Evolutionary conservation across 495 filamentous ascomycete genomes (phyloP), one percentile per base, ranked within the genome.

Genomic region (Podospora appendiculata): DNA sequence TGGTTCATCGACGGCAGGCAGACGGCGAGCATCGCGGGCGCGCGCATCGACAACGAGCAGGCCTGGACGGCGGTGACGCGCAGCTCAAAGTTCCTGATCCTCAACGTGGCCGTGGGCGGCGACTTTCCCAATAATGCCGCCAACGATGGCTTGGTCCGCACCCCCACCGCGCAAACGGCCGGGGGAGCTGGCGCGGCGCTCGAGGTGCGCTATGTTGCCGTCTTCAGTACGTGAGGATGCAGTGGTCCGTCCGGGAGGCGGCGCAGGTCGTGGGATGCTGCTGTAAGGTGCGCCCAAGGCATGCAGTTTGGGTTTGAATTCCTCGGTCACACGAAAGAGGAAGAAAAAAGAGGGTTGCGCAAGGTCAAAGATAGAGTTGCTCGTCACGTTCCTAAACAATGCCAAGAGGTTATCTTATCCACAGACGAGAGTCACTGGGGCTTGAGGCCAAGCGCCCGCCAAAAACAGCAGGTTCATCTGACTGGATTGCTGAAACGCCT

Each of bases 21-120:
- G 33, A 69, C 62, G 48, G 55, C 61, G 34, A 55, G 58, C 46
- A 47, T 70, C 18, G 52, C 62, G 1, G 73, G 68, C n/a, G 16
- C 50, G 6, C 55, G 60, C 47, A 51, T 77, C 34, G 52, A 52
- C 36, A 59, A 69, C 48, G 50, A 65, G 53, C 39, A 16, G 6
- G 68, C 66, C 33, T 76, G 72, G 74, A 63, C 57, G 47, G 55
- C 61, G 17, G 47, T 77, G 7, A 69, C 68, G 0, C 52, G 58
- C 32, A 51, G 48, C 8, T 48, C 62, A 2, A 58, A 70, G 52
- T 76, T 63, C 48, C 54, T 76, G 32, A 65, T 71, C 12, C 58
- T 76, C 14, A 76, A 78, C 45, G 71, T 76, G 6, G 74, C 74
- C 6, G 71, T 78, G 18, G 73, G 74, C 2, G 74, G 73, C 0